A percentile compares a stretch with the other conserved stretches of the same genome.
Evolutionary conservation across 768 basidiomycete genomes (phyloP).

Genomic region (Lanmaoa rubissima): DNA sequence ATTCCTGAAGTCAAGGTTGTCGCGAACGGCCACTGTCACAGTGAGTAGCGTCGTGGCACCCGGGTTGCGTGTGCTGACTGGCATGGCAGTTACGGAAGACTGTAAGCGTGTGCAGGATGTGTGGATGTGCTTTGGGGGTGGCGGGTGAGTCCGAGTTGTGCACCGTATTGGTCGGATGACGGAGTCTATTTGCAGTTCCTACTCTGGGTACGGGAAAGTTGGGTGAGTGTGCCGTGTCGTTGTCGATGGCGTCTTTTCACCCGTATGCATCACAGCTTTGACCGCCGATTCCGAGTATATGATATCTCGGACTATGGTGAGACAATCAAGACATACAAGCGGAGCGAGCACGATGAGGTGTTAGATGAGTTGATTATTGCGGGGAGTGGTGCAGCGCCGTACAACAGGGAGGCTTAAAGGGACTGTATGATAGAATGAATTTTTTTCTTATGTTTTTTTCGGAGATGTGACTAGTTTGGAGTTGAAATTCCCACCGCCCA

Average conservation of each 20-base stretch:
- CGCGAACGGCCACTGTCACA: constrained; percentile 88
- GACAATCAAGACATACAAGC: constrained; percentile 86
- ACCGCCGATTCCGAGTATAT: constrained; percentile 87
- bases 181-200: constrained; percentile 48
- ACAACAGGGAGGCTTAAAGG: constrained; percentile 10
- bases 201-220: constrained; percentile 76
- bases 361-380: constrained; percentile 62
- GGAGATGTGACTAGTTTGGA: background rate
- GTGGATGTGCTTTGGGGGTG: constrained; percentile 91
- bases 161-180: background rate
- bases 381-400: constrained; percentile 46
- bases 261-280: constrained; percentile 53
- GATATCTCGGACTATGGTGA: constrained; percentile 89
- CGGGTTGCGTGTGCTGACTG: constrained; percentile 10
- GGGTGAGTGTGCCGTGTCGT: constrained; percentile 47
- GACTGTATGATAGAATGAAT: background rate
- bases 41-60: constrained; percentile 38
- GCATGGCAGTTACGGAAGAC: constrained; percentile 72
- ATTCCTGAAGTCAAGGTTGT: constrained; percentile 81
- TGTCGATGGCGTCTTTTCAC: background rate
- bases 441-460: background rate
- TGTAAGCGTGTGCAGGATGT: constrained; percentile 82
- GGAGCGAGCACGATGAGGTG: constrained; percentile 67
- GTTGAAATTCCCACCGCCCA: constrained; percentile 16
- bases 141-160: constrained; percentile 52